Percentiles rank a stretch among this genome's conserved stretches.
phyloP scores from a whole-genome alignment of 2,329 filamentous ascomycete genomes.

The Sarocladium strictum region DNA sequence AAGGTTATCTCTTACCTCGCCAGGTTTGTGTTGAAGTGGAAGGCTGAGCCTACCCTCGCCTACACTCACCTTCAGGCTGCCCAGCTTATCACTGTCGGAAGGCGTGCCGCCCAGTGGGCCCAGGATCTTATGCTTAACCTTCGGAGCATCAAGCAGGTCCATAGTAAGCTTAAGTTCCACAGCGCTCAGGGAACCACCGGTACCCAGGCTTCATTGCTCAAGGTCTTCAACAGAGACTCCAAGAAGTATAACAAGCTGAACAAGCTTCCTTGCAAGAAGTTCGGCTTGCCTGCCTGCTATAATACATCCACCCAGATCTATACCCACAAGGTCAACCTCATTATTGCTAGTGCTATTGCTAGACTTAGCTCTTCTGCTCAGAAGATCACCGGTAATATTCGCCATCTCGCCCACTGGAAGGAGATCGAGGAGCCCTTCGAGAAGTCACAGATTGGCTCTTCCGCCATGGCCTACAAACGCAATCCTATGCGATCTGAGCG shows the following conservation, averaged over 20 bases:
- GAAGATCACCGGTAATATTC: constrained; percentile 68
- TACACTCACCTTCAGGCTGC: constrained; percentile 70
- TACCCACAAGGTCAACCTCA: constrained; percentile 75
- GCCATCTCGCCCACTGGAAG: constrained; percentile 69
- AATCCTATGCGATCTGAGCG: constrained; percentile 45
- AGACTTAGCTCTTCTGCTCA: constrained; percentile 70
- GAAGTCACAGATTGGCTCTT: constrained; percentile 68
- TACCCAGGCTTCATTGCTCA: constrained; percentile 68
- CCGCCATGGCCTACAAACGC: constrained; percentile 48
- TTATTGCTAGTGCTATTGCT: constrained; percentile 71
- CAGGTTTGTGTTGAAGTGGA: constrained; percentile 66
- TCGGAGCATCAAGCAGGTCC: constrained; percentile 62
- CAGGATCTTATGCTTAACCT: constrained; percentile 63
- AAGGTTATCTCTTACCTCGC: constrained; percentile 71
- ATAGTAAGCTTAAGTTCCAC: constrained; percentile 66
- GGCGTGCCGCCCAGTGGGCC: constrained; percentile 60
- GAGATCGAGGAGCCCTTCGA: constrained; percentile 84
- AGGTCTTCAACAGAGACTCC: constrained; percentile 39
- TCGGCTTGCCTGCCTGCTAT: constrained; percentile 45
- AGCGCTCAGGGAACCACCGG: constrained; percentile 65
- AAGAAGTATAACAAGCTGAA: constrained; percentile 49
- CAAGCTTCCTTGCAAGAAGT: constrained; percentile 47
- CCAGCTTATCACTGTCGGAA: constrained; percentile 59
- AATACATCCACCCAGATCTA: constrained; percentile 60
- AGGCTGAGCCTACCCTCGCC: constrained; percentile 62